A percentile compares a stretch with the other conserved stretches of the same genome.
phyloP scores from a whole-genome alignment of 164 flowering plant species.

The Aristolochia contorta region DNA sequence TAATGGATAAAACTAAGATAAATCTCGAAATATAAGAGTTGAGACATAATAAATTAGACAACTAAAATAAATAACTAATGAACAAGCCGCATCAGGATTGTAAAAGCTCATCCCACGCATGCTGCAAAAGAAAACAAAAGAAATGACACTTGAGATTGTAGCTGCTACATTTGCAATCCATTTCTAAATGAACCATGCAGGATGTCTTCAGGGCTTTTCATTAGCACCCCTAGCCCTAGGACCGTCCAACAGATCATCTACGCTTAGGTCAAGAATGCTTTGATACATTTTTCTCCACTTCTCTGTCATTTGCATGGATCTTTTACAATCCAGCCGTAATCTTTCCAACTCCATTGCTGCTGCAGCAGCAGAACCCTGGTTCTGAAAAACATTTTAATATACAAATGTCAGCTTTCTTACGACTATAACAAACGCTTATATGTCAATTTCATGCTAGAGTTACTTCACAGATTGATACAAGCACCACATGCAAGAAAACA shows the following conservation, averaged over 20 bases:
- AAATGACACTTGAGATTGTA: too few relatives aligned
- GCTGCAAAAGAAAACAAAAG: too few relatives aligned
- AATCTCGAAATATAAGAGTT: too few relatives aligned
- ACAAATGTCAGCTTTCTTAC: background rate
- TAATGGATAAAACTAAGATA: too few relatives aligned
- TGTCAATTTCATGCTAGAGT: too few relatives aligned
- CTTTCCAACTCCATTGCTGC: slow-evolving; percentile 58
- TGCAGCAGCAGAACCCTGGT: slow-evolving; percentile 60
- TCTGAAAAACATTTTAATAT: slow-evolving; percentile 26
- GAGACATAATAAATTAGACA: too few relatives aligned
- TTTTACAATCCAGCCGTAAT: slow-evolving; percentile 38
- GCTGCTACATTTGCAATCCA: too few relatives aligned
- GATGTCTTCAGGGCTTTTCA: slow-evolving; percentile 3
- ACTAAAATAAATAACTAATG: too few relatives aligned
- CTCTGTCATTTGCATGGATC: slow-evolving; percentile 44
- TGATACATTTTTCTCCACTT: slow-evolving; percentile 65
- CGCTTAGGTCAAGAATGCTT: slow-evolving; percentile 45
- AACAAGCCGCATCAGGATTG: too few relatives aligned
- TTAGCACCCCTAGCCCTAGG: slow-evolving; percentile 1
- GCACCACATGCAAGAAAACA: background rate
- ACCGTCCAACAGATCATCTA: slow-evolving; percentile 42
- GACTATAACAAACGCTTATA: background rate
- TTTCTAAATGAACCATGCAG: background rate
- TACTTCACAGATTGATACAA: too few relatives aligned
- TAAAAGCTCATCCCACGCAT: too few relatives aligned